Base-by-base conservation (phyloP, 2,329 filamentous ascomycete genomes). In the Blastomyces silverae region DNA sequence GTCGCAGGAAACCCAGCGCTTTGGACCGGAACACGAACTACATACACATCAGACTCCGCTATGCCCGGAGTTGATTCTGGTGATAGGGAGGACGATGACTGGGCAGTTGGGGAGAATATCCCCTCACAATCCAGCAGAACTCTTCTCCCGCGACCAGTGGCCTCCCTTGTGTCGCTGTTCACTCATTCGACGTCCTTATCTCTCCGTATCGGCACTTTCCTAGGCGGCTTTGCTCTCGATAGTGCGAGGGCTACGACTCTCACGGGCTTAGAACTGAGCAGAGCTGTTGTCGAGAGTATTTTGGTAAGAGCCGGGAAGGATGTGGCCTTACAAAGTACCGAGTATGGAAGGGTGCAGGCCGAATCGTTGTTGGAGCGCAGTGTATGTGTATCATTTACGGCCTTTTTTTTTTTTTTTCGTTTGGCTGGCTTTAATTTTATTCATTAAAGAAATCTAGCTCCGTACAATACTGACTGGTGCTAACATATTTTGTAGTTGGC, bases 161-260 rank as follows among this genome's bases (percentile, higher is more conserved):
- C 79, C 13, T 79, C 79, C 5, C 66, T 78, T 20, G 74, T 81
- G n/a, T 79, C 77, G 17, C 68, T 79, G 44, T 67, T 79, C 62
- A 75, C 79, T 67, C 75, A 81, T 67, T 77, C 78, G 5, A 79
- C 78, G 7, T 80, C 79, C 0, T 72, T 81, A 44, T 77, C 75
- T 28, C 70, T 81, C 56, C 74, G 78, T n/a, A 66, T 79, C 15
- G 78, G 78, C 5, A 77, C 77, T 2, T 79, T 77, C 63, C 72
- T 80, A 44, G 78, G 78, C 7, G 76, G 77, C 11, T 74, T 76
- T 56, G 78, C 79, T 4, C 68, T 81, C n/a, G 77, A 78, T 68
- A 75, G 78, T 11, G 77, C 77, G 13, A 75, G 78, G 64, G 75
- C 75, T 50, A 79, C 79, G 2, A 80, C 79, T 5, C 68, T 81